These are phyloP conservation scores for Marchantia polymorpha DNA, from an alignment of 225 moss, liverwort and hornwort genomes.

Conservation along the genomic window DNA sequence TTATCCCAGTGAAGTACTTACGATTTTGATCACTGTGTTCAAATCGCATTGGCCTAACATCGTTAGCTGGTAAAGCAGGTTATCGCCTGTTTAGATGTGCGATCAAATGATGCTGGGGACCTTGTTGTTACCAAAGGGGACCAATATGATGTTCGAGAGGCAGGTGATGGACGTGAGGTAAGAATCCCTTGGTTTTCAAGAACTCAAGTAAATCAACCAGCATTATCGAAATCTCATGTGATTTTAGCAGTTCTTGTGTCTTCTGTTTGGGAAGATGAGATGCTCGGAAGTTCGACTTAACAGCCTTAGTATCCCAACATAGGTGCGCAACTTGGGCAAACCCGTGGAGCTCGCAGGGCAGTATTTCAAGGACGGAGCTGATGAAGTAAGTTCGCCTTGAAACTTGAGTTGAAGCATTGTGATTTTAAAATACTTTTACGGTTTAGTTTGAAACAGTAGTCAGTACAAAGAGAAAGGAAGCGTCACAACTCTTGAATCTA, in stretches of 20 bases:
- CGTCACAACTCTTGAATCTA: not conserved
- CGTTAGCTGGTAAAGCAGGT: conserved; percentile 48
- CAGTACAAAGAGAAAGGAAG: not conserved
- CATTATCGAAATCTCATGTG: too few species aligned
- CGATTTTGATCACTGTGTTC: not conserved
- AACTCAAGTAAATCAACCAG: not conserved
- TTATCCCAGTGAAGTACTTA: not conserved
- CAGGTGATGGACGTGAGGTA: conserved; percentile 75
- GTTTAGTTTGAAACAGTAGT: too few species aligned
- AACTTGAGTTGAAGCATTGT: not conserved
- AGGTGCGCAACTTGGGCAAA: conserved; percentile 98
- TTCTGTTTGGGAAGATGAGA: not conserved
- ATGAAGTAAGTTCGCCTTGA: conserved; percentile 61
- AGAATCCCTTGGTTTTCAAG: not conserved
- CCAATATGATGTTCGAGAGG: conserved; percentile 96
- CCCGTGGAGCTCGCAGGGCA: conserved; percentile 97
- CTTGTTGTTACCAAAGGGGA: conserved; percentile 99
- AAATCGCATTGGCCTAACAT: not conserved
- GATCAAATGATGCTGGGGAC: conserved; percentile 86
- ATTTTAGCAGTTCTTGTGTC: too few species aligned
- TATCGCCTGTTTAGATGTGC: conserved; percentile 97
- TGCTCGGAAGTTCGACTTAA: not conserved
- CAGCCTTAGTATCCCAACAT: conserved; percentile 1
- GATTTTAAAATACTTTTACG: not conserved
- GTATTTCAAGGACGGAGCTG: conserved; percentile 94